Evolutionary conservation across 257 asterid species (phyloP), one percentile per base, ranked within the genome.

Genomic region (Nicotiana sylvestris): DNA sequence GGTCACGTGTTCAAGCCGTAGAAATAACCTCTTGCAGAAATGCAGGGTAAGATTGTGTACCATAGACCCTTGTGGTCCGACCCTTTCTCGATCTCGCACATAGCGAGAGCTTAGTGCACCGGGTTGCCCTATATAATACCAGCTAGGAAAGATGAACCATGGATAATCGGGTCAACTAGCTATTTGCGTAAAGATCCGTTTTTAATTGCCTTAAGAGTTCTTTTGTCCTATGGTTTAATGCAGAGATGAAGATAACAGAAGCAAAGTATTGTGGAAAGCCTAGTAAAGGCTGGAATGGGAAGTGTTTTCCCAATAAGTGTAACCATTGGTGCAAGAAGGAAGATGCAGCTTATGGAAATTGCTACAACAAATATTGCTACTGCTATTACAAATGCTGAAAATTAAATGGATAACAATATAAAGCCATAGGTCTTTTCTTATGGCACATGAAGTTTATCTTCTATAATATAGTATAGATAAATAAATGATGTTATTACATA

Each of bases 321-420:
- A 46, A 61, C 15, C 13, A 78, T 5, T 78, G 68, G 68, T 78
- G 82, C 69, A 78, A 56, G 16, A 58, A 37, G 15, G 82, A 78
- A 12, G 51, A 61, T 10, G 82, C 27, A 56, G 69, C 35, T 56
- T 78, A 78, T 78, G 82, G 82, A 13, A 30, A 11, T 57, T 78
- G 82, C 39, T 57, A 32, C 69, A 57, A 33, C n/a, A 53, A 68
- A n/a, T 35, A 77, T 58, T 77, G 81, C 37, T 57, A 78, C 1
- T 78, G 82, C 11, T 78, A 78, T 12, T 78, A 33, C 29, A 49
- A 78, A 18, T 78, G 82, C 25, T 78, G 32, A 58, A 56, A 57
- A 12, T 13, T 7, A 6, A 16, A 5, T 43, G 21, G 9, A 25
- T 9, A 37, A 27, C 7, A 74, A 74, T 74, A 6, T 74, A 0